Evolutionary conservation across 1,284 basidiomycete genomes (phyloP), one percentile per base, ranked within the genome.

Genomic region (Athelia psychrophila): DNA sequence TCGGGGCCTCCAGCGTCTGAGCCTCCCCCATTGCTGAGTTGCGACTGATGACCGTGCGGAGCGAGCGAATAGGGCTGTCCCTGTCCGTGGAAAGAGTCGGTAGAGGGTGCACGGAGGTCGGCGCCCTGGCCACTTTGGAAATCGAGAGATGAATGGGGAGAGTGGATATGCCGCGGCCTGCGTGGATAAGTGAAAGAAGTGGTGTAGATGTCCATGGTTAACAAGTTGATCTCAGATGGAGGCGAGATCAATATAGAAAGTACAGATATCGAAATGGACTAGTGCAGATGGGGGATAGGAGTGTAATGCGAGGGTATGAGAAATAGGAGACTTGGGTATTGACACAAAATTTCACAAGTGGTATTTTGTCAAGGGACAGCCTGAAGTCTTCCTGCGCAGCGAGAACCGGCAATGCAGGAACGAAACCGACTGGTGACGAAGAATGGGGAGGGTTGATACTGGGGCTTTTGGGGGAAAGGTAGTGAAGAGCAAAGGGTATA

Each of bases 121-220:
- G 74, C 60, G 71, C 71, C 70, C 70, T 79, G 65, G 66, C n/a
- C n/a, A n/a, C 76, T 69, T 51, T 79, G 74, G 64, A 81, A 81
- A 67, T 88, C 85, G 73, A 86, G 76, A 57, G 83, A 79, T 56
- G 81, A 80, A 59, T 81, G 70, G 50, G 80, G 73, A 51, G 83
- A 81, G 71, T 80, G 80, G 72, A 77, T 70, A 70, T 82, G 79
- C 66, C 83, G 84, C 67, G 84, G 78, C 66, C 84, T 77, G 75
- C 88, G 87, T 61, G 91, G 91, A 74, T 91, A 88, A 63, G 85
- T 87, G 78, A 93, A 93, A 65, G 93, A 91, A 60, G 91, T 92
- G 51, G 93, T 91, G 81, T 95, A 95, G 67, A 94, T 84, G 69
- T 95, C 93, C 93, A 95, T 94, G 66, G 65, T 72, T 42, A 16